These are phyloP conservation scores for Penicillium sp. DNA, from an alignment of 2,329 filamentous ascomycete genomes.

Conservation along the genomic window DNA sequence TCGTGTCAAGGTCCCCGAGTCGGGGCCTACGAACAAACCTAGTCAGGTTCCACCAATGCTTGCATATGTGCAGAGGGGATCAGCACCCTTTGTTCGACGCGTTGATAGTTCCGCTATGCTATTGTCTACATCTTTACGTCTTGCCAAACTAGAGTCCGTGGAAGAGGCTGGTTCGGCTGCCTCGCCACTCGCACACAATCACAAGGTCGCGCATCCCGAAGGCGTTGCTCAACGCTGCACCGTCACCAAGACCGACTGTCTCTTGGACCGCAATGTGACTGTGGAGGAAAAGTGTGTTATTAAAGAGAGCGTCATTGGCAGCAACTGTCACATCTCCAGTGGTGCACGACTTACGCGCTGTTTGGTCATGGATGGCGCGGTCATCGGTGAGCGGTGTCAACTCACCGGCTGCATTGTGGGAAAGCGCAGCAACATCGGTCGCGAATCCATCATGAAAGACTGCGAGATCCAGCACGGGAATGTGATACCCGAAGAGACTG, in stretches of 20 bases:
- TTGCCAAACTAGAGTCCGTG: constrained; percentile 75
- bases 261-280: constrained; percentile 84
- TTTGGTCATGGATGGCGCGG: constrained; percentile 86
- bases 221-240: constrained; percentile 77
- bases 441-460: constrained; percentile 73
- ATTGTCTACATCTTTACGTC: constrained; percentile 74
- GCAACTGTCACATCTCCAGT: constrained; percentile 79
- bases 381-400: constrained; percentile 78
- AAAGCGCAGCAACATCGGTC: constrained; percentile 75
- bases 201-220: constrained; percentile 79
- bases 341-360: constrained; percentile 86
- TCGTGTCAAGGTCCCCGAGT: constrained; percentile 23
- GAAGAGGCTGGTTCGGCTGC: constrained; percentile 58
- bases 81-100: constrained; percentile 70
- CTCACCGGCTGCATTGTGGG: constrained; percentile 86
- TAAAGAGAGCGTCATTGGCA: constrained; percentile 85
- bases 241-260: constrained; percentile 74
- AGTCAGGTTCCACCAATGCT: constrained; percentile 56
- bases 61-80: constrained; percentile 68
- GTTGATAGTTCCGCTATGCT: constrained; percentile 85
- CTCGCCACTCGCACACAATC: constrained; percentile 72
- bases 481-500: constrained; percentile 73
- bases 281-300: constrained; percentile 88
- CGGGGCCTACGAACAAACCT: constrained; percentile 10
- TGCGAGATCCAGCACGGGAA: constrained; percentile 89